phyloP scores from a whole-genome alignment of 2,329 filamentous ascomycete genomes.

The Hymenoscyphus occultus region DNA sequence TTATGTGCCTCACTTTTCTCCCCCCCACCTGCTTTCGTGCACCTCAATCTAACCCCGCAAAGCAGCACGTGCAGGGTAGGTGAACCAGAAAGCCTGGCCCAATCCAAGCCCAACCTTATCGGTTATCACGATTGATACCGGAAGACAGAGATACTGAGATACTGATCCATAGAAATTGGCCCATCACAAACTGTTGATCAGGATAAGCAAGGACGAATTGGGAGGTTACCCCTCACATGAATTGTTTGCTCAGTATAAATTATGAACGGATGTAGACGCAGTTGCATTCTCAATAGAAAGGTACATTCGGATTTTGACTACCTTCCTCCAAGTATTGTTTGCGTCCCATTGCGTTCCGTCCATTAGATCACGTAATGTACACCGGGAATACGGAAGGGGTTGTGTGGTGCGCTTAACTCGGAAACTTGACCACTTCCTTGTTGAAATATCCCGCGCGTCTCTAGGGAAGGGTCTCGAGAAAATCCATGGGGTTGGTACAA shows the following conservation, averaged over 20 bases:
- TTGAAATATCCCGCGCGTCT: slow-evolving; percentile 21
- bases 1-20: neutral
- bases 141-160: neutral
- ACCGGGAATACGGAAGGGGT: neutral
- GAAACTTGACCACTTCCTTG: slow-evolving; percentile 13
- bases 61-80: neutral
- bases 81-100: neutral
- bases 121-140: neutral
- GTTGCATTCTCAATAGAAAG: neutral
- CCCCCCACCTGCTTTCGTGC: neutral
- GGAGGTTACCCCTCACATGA: neutral
- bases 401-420: neutral
- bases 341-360: neutral
- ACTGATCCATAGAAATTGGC: neutral
- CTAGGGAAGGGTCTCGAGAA: slow-evolving; percentile 1
- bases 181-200: neutral
- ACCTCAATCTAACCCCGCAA: neutral
- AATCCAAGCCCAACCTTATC: neutral
- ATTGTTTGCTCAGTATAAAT: neutral
- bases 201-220: slow-evolving; percentile 1
- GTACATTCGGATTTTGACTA: neutral
- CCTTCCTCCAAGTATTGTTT: neutral
- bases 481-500: neutral
- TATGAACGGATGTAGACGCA: neutral
- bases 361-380: slow-evolving; percentile 25